phyloP scores from a whole-genome alignment of 108 stramenopile species.

The Mayamaea pseudoterrestris region DNA sequence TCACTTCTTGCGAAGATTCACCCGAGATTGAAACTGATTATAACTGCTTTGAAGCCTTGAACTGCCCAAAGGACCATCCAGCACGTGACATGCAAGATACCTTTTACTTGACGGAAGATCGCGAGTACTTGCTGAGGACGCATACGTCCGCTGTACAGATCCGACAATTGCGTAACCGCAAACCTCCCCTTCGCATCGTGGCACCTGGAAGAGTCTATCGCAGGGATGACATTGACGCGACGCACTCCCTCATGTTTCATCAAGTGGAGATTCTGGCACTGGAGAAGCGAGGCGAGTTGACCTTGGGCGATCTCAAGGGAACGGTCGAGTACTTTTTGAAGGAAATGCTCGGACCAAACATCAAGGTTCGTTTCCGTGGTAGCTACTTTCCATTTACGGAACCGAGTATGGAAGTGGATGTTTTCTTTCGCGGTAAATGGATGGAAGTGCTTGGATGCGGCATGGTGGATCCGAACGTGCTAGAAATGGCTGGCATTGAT shows the following conservation, averaged over 20 bases:
- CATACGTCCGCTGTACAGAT: conserved; percentile 96
- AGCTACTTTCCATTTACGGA: conserved; percentile 96
- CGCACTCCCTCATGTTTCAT: conserved; percentile 94
- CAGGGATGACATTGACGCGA: conserved; percentile 90
- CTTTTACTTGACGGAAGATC: conserved; percentile 75
- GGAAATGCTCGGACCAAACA: conserved; percentile 56
- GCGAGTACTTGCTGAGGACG: conserved; percentile 65
- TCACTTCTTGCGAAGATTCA: conserved; percentile 22
- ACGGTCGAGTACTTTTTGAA: conserved; percentile 54
- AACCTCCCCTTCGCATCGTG: conserved; percentile 64
- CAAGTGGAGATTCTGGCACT: conserved; percentile 82
- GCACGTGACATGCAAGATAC: conserved; percentile 82
- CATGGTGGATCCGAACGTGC: conserved; percentile 77
- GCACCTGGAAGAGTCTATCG: conserved; percentile 91
- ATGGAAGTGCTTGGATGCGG: conserved; percentile 95
- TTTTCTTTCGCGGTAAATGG: conserved; percentile 88
- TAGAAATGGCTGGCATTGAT: conserved; percentile 59
- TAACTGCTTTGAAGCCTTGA: conserved; percentile 57
- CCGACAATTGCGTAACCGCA: conserved; percentile 55
- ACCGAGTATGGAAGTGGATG: conserved; percentile 89
- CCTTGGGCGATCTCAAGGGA: conserved; percentile 46
- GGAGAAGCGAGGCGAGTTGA: conserved; percentile 30
- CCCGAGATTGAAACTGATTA: conserved; percentile 39
- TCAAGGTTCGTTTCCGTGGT: conserved; percentile 62
- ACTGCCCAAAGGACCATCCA: conserved; percentile 85